Evolutionary conservation across 2,329 filamentous ascomycete genomes (phyloP).

Genomic region (Neonectria faginata): DNA sequence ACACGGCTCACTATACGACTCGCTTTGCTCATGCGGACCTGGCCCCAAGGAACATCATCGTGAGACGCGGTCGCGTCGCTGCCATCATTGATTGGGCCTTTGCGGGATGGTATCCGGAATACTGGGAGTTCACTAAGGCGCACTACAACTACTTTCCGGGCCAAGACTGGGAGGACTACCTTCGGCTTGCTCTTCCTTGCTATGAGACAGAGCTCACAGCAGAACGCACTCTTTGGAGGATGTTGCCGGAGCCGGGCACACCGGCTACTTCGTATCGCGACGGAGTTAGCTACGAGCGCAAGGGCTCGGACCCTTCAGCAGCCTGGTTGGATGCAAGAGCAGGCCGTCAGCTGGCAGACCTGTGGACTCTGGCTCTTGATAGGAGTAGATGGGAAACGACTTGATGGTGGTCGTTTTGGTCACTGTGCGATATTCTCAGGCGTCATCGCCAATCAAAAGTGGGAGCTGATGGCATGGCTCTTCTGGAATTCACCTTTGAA

Average conservation of each 20-base stretch:
- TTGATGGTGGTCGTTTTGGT: no score
- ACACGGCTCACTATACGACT: constrained; percentile 39
- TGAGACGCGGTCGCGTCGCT: constrained; percentile 40
- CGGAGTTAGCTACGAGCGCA: constrained; percentile 15
- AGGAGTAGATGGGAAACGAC: no score
- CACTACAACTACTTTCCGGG: constrained; percentile 38
- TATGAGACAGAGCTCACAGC: constrained; percentile 44
- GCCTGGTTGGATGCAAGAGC: constrained; percentile 40
- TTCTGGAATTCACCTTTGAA: no score
- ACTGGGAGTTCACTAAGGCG: constrained; percentile 49
- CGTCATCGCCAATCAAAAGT: no score
- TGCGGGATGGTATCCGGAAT: constrained; percentile 52
- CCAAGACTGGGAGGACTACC: constrained; percentile 37
- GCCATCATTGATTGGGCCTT: constrained; percentile 50
- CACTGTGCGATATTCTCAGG: no score
- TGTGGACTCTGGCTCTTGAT: constrained; percentile 34
- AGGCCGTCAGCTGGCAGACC: constrained; percentile 32
- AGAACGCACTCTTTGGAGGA: constrained; percentile 39
- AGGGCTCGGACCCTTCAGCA: constrained; percentile 38
- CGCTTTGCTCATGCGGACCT: constrained; percentile 46
- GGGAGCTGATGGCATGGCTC: no score
- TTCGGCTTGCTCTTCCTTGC: constrained; percentile 36
- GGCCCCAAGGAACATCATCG: constrained; percentile 45
- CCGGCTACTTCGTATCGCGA: constrained; percentile 21
- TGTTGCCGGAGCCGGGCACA: constrained; percentile 39